Conservation (phyloP, 257 asterid species). For the Lycium ferocissimum region DNA sequence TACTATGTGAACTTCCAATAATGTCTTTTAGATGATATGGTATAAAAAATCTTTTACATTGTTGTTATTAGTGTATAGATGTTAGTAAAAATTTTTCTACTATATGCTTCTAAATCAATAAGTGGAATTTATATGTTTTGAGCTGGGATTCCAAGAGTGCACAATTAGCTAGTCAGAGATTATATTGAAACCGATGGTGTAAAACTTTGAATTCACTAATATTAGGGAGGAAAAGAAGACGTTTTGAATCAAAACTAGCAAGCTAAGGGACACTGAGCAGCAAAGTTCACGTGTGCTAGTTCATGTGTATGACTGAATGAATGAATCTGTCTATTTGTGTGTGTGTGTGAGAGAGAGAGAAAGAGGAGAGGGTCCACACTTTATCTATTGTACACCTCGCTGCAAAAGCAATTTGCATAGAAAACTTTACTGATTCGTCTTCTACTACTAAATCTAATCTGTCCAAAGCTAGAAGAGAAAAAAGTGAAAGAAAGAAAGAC, state of each 20-base stretch:
- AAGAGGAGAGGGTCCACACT: slow-evolving; percentile 27
- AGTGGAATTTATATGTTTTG: too few species aligned
- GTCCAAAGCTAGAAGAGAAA: slow-evolving; percentile 29
- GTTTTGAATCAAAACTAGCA: slow-evolving; percentile 5
- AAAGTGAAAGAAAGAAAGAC: slow-evolving; percentile 37
- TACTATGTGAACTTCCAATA: too few species aligned
- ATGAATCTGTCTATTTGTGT: background rate
- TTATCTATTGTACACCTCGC: slow-evolving; percentile 34
- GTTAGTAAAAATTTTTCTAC: background rate
- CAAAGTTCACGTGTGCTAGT: slow-evolving; percentile 30
- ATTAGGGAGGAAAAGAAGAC: background rate
- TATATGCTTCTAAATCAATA: background rate
- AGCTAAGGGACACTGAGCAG: background rate
- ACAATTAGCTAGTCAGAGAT: background rate
- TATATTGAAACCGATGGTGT: too few species aligned
- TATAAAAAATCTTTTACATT: too few species aligned
- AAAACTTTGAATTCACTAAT: background rate
- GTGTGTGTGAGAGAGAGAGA: background rate
- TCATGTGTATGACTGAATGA: background rate
- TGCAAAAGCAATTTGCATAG: slow-evolving; percentile 44
- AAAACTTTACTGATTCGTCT: slow-evolving; percentile 32
- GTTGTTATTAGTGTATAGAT: background rate
- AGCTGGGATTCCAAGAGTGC: background rate
- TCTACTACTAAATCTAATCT: slow-evolving; percentile 29
- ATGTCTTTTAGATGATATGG: too few species aligned